These are phyloP conservation scores for Auxenochlorella pyrenoidosa DNA, from an alignment of 139 green algal species.

Conservation along the genomic window DNA sequence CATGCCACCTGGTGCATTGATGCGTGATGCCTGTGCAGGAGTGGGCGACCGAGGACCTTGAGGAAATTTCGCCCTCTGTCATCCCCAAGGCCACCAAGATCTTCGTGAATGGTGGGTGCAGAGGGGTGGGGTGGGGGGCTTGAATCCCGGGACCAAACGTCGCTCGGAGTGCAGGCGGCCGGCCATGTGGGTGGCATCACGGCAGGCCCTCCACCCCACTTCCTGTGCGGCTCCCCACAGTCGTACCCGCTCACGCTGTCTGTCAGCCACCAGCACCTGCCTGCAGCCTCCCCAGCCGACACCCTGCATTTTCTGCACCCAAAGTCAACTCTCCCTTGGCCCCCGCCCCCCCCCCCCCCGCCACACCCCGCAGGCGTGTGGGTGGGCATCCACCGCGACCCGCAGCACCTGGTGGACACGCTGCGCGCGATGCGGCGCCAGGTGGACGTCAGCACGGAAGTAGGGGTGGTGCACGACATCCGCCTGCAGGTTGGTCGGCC, in stretches of 20 bases:
- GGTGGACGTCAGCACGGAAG: constrained; percentile 79
- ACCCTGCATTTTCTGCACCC: too few species aligned
- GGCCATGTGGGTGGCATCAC: too few species aligned
- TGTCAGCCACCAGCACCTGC: too few species aligned
- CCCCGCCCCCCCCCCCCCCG: too few species aligned
- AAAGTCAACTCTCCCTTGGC: too few species aligned
- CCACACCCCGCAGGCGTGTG: constrained; percentile 65
- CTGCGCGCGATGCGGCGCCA: constrained; percentile 81
- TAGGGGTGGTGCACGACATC: constrained; percentile 91
- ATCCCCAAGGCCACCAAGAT: constrained; percentile 79
- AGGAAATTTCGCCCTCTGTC: constrained; percentile 77
- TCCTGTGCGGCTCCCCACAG: too few species aligned
- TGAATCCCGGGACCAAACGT: too few species aligned
- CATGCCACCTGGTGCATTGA: not conserved
- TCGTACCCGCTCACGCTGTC: too few species aligned
- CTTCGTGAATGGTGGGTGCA: constrained; percentile 85
- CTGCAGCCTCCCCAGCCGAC: too few species aligned
- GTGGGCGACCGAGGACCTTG: constrained; percentile 83
- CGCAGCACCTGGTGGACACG: constrained; percentile 76
- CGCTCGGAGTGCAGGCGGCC: too few species aligned
- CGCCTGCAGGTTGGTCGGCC: constrained; percentile 56
- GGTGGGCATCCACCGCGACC: constrained; percentile 88
- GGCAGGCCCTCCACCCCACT: not conserved
- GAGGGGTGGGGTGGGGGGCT: not conserved
- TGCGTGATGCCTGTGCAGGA: constrained; percentile 48